Percentiles rank a stretch among this genome's conserved stretches.
phyloP scores from a whole-genome alignment of 371 early-diverging fungal genomes.

The Coemansia sp. region DNA sequence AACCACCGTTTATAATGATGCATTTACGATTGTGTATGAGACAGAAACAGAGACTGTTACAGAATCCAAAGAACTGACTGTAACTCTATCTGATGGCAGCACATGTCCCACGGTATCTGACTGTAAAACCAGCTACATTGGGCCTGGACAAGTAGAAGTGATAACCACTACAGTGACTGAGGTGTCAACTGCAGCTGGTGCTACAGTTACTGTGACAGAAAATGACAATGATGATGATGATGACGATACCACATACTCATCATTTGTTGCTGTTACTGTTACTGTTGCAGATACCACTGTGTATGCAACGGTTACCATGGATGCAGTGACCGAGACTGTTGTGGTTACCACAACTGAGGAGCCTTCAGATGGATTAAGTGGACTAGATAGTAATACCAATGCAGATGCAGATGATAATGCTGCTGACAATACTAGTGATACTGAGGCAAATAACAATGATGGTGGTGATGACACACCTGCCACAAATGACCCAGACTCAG shows the following conservation, averaged over 20 bases:
- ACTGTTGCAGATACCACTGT: slow-evolving; percentile 8
- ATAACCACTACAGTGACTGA: background rate
- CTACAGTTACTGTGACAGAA: slow-evolving; percentile 2
- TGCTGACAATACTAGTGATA: background rate
- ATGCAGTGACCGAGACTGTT: background rate
- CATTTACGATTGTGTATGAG: background rate
- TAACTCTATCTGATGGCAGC: background rate
- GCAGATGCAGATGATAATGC: background rate
- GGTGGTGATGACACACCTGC: background rate
- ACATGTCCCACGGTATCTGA: background rate
- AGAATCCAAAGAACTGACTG: background rate
- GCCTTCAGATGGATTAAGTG: background rate
- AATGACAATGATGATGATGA: background rate
- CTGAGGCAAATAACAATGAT: background rate
- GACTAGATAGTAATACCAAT: background rate
- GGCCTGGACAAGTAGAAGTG: background rate
- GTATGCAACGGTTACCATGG: background rate
- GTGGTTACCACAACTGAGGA: background rate
- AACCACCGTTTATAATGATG: background rate
- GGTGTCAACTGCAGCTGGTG: background rate
- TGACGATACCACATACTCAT: background rate
- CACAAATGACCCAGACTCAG: background rate
- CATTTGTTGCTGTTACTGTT: background rate
- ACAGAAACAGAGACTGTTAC: background rate
- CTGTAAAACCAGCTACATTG: background rate